phyloP scores from a whole-genome alignment of 257 asterid species.

The Striga asiatica region DNA sequence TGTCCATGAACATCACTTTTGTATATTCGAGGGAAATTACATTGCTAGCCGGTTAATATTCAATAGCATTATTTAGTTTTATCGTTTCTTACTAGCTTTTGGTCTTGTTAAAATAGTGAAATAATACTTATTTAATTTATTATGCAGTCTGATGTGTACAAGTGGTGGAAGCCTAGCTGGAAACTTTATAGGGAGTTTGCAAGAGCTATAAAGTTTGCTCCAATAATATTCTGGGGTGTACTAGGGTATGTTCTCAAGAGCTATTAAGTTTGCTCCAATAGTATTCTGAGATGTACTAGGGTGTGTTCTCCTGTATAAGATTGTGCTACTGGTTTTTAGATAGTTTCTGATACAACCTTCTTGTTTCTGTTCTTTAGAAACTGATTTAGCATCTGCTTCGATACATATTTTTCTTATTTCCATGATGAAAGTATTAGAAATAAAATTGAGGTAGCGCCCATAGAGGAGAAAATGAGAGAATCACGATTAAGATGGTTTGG shows the following conservation, averaged over 20 bases:
- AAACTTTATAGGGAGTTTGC: slow-evolving; percentile 53
- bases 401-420: too few relatives aligned
- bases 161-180: slow-evolving; percentile 90
- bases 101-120: not conserved
- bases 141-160: slow-evolving; percentile 65
- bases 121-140: slow-evolving; percentile 15
- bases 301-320: slow-evolving; percentile 33
- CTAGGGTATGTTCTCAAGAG: slow-evolving; percentile 86
- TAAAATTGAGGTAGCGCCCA: too few relatives aligned
- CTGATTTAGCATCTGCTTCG: not conserved
- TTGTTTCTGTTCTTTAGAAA: not conserved
- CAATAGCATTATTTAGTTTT: not conserved
- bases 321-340: not conserved
- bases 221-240: slow-evolving; percentile 82
- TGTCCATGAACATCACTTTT: not conserved
- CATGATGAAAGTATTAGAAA: too few relatives aligned
- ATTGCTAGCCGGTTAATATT: not conserved
- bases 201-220: slow-evolving; percentile 76
- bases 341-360: slow-evolving; percentile 8
- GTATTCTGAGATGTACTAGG: slow-evolving; percentile 86
- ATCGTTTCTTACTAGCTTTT: not conserved
- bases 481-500: too few relatives aligned
- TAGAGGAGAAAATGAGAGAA: too few relatives aligned
- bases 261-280: slow-evolving; percentile 72
- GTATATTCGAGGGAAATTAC: not conserved